phyloP scores from a whole-genome alignment of 345 rosid species.

The Melastoma malabathricum region DNA sequence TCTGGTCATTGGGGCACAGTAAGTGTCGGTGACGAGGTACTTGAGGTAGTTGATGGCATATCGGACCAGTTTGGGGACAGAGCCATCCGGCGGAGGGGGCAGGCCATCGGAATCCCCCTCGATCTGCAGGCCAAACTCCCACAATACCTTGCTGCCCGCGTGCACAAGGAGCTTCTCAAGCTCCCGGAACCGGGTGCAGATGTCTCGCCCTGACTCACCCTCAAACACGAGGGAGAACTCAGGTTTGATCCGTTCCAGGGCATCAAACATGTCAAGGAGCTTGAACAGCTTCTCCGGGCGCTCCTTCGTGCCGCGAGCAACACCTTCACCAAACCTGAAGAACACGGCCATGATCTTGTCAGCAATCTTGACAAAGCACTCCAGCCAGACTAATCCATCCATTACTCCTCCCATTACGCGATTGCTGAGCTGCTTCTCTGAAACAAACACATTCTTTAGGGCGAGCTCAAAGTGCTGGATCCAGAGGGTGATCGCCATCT shows the following conservation, averaged over 20 bases:
- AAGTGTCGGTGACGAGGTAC: slow-evolving; percentile 28
- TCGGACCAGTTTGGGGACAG: slow-evolving; percentile 48
- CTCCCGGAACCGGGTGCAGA: slow-evolving; percentile 41
- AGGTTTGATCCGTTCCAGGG: slow-evolving; percentile 33
- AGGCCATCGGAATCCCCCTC: slow-evolving; percentile 49
- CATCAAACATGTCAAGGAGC: slow-evolving; percentile 51
- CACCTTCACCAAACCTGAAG: slow-evolving; percentile 58
- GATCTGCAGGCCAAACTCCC: slow-evolving; percentile 55
- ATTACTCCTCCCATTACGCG: slow-evolving; percentile 28
- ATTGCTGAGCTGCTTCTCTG: slow-evolving; percentile 42
- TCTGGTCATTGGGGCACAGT: slow-evolving; percentile 35
- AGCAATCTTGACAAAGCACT: slow-evolving; percentile 49
- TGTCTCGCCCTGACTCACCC: slow-evolving; percentile 49
- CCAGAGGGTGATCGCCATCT: slow-evolving; percentile 47
- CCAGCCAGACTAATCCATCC: slow-evolving; percentile 39
- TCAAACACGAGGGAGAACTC: slow-evolving; percentile 34
- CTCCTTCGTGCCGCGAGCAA: slow-evolving; percentile 46
- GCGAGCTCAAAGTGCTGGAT: slow-evolving; percentile 44
- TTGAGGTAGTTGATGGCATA: slow-evolving; percentile 53
- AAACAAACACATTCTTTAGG: slow-evolving; percentile 27
- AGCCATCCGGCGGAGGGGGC: slow-evolving; percentile 40
- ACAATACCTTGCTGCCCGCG: slow-evolving; percentile 43
- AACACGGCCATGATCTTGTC: slow-evolving; percentile 64
- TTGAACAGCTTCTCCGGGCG: slow-evolving; percentile 50
- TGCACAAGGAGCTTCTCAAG: slow-evolving; percentile 45